Conservation (phyloP, 2,329 filamentous ascomycete species). For the Hymenoscyphus scutula region DNA sequence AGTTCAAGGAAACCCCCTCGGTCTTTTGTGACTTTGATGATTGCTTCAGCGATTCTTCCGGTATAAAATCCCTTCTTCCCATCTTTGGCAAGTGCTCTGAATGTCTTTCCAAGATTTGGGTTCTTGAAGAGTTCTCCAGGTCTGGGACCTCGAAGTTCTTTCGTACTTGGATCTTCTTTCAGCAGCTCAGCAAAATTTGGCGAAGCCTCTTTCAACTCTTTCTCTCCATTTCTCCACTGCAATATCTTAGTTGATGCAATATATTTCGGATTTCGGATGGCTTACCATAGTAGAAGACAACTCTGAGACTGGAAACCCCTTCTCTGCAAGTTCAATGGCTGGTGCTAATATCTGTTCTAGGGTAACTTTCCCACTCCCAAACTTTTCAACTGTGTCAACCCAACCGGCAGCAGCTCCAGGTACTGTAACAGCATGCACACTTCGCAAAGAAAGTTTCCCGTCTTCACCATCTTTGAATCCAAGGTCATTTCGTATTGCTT, state of each 20-base stretch:
- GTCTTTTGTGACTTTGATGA: constrained; percentile 74
- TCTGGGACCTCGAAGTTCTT: constrained; percentile 67
- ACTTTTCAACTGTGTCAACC: constrained; percentile 83
- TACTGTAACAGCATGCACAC: constrained; percentile 78
- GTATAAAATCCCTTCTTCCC: constrained; percentile 91
- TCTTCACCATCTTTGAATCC: constrained; percentile 56
- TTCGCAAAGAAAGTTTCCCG: constrained; percentile 67
- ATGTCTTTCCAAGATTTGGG: constrained; percentile 75
- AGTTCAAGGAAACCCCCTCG: constrained; percentile 76
- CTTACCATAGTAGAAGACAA: constrained; percentile 42
- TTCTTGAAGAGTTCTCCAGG: constrained; percentile 90
- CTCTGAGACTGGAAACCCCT: constrained; percentile 87
- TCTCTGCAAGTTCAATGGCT: constrained; percentile 80
- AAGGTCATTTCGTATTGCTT: constrained; percentile 67
- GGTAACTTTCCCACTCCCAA: constrained; percentile 81
- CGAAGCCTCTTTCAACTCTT: constrained; percentile 66
- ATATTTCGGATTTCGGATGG: background rate
- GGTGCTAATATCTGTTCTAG: constrained; percentile 77
- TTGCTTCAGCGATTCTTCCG: constrained; percentile 75
- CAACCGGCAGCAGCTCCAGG: constrained; percentile 92
- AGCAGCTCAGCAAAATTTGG: constrained; percentile 87
- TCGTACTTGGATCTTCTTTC: constrained; percentile 67
- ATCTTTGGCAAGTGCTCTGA: constrained; percentile 71
- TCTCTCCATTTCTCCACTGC: constrained; percentile 71
- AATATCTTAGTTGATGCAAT: background rate